These are phyloP conservation scores for Rhododendron griersonianum DNA, from an alignment of 148 eudicot genomes.

Conservation along the genomic window DNA sequence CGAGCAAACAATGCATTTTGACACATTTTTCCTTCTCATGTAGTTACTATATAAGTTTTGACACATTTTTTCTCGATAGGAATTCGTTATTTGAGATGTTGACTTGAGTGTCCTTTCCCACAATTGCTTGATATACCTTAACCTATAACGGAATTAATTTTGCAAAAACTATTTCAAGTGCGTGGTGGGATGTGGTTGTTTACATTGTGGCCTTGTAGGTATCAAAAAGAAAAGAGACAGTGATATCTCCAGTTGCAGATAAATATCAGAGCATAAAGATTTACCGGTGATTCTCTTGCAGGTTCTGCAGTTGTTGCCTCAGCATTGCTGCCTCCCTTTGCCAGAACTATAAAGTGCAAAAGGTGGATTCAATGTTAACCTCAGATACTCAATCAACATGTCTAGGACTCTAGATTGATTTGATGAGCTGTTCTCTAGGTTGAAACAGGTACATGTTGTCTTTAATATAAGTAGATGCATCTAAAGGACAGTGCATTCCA, in stretches of 20 bases:
- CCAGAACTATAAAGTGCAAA: constrained; percentile 59
- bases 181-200: background rate
- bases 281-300: constrained; percentile 76
- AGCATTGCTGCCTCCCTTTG: constrained; percentile 61
- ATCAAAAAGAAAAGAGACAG: background rate
- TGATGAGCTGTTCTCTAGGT: background rate
- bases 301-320: constrained; percentile 57
- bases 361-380: background rate
- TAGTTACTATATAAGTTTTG: background rate
- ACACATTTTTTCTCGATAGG: background rate
- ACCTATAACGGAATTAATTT: background rate
- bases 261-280: constrained; percentile 9
- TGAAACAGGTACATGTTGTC: background rate
- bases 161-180: background rate
- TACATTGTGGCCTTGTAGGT: background rate
- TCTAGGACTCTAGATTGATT: background rate
- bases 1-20: background rate
- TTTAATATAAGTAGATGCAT: background rate
- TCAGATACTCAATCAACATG: background rate
- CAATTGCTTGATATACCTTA: background rate
- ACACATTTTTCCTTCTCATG: background rate
- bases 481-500: background rate
- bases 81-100: background rate
- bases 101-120: background rate
- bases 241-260: background rate